These are phyloP conservation scores for Uronychia binucleata DNA, from an alignment of 73 alveolate species.

Conservation along the genomic window DNA sequence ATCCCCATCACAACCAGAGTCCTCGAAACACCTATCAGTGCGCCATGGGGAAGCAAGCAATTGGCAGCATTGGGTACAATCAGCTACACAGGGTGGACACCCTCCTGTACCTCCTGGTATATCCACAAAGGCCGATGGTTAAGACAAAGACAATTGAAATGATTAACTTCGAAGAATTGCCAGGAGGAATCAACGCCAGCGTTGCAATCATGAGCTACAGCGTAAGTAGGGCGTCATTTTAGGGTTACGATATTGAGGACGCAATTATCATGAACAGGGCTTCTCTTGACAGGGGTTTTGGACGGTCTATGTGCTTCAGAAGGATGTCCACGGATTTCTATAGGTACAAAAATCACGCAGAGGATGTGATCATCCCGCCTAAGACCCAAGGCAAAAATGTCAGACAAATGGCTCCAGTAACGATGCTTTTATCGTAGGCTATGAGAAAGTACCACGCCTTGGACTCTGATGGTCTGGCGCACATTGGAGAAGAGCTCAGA, in stretches of 20 bases:
- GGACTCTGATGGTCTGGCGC: slow-evolving; percentile 93
- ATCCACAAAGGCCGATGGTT: slow-evolving; percentile 98
- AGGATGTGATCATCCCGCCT: slow-evolving; percentile 66
- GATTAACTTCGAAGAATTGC: slow-evolving; percentile 91
- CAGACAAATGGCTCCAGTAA: background rate
- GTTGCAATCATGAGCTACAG: slow-evolving; percentile 99
- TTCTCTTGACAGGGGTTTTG: slow-evolving; percentile 99
- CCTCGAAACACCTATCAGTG: background rate
- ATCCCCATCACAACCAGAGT: background rate
- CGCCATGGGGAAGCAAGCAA: slow-evolving; percentile 73
- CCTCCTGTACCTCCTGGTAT: slow-evolving; percentile 88
- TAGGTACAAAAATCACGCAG: slow-evolving; percentile 69
- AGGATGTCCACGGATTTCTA: slow-evolving; percentile 69
- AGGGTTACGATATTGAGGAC: slow-evolving; percentile 99
- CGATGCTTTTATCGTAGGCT: no score
- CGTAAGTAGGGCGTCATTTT: slow-evolving; percentile 5
- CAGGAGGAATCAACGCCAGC: slow-evolving; percentile 99
- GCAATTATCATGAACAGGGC: slow-evolving; percentile 96
- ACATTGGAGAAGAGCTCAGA: slow-evolving; percentile 78
- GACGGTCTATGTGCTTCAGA: slow-evolving; percentile 83
- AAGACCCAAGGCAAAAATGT: slow-evolving; percentile 1
- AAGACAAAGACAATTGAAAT: slow-evolving; percentile 97
- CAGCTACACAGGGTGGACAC: slow-evolving; percentile 93
- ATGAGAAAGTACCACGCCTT: slow-evolving; percentile 86
- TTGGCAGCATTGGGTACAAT: slow-evolving; percentile 96